Evolutionary conservation across 2,329 filamentous ascomycete species (phyloP), one percentile per base, ranked within the genome.

Genomic region (Fusarium sp.): DNA sequence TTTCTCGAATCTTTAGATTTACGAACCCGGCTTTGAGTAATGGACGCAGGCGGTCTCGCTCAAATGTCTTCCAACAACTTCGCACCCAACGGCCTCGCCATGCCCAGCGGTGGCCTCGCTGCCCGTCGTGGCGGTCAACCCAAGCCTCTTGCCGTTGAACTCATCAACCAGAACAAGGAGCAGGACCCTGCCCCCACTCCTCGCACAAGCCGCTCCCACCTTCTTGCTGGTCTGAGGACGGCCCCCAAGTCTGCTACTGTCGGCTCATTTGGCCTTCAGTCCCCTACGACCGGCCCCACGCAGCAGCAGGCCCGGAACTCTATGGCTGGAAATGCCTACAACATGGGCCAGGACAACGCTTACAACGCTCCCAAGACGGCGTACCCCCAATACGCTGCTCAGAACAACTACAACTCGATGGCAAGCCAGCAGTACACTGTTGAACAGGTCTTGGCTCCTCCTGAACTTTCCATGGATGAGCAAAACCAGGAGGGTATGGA

Each of bases 21-120:
- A 62, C 58, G 56, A 65, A 65, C 47, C 60, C 63, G 40, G 62
- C 65, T 63, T 70, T 82, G 83, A 85, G 82, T 80, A 73, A 90
- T 96, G 91, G 91, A 97, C 95, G 90, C 95, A 88, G 95, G 95
- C 88, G 93, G 94, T 96, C 93, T 97, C 85, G 91, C 94, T 96
- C 94, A 96, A 88, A 98, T 98, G 95, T 92, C 93, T 84, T 95
- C 93, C 85, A 92, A 90, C 85, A 87, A 90, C 80, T 92, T 92
- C 79, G 83, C 86, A 78, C 84, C 87, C 77, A 87, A 87, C 79
- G 90, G 88, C 73, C 85, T 97, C 73, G 88, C 89, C 76, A 88
- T 93, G 82, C 91, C 94, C 52, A 85, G 88, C 65, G 88, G 91
- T 69, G 92, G 94, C 75, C 91, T 97, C 76, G 93, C 93, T 67